Base-by-base conservation (phyloP, 192 early-diverging fungal species). In the Coemansia sp. region DNA sequence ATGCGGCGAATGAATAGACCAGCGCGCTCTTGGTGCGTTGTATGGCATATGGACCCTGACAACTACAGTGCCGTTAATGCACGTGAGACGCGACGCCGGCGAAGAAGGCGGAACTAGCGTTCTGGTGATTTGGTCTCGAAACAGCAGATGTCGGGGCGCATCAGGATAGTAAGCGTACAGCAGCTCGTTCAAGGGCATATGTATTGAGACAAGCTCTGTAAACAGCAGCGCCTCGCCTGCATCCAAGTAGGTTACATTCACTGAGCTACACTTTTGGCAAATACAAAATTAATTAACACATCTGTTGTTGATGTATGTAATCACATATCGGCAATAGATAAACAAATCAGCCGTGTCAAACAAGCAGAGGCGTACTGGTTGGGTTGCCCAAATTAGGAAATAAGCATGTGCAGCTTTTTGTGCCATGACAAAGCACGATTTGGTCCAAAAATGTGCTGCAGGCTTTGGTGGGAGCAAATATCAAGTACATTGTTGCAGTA, bases 181-280 rank as follows among this genome's bases (percentile, higher is more conserved):
- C 21, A 80, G 66, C 17, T 75, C 72, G 4, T 15, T 8, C 5
- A 80, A 49, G 1, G 72, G 39, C 72, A 80, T 80, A 4, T 29
- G 39, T 1, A 54, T 66, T 3, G 45, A 27, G 3, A 50, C 73
- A 19, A 4, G 2, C 41, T 66, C 66, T 5, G 58, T 15, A 48
- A 80, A 59, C 60, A 80, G 54, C 1, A 23, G 35, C 4, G 17
- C 4, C 7, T 53, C 29, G n/a, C 25, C 25, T 19, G 58, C 72
- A 47, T 80, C 78, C 45, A 63, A n/a, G 5, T 70, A 3, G 43
- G 53, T 43, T 45, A 73, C 22, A 4, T 37, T 21, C 32, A 67
- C 59, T 9, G 19, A 24, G 25, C 67, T 73, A 78, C 53, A 53
- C 11, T 17, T 14, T 12, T 10, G 8, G 48, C 19, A 49, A 21